Percentiles rank a stretch among this genome's conserved stretches.
phyloP scores from a whole-genome alignment of 345 rosid genomes.

The Psidium friedrichsthalianum region DNA sequence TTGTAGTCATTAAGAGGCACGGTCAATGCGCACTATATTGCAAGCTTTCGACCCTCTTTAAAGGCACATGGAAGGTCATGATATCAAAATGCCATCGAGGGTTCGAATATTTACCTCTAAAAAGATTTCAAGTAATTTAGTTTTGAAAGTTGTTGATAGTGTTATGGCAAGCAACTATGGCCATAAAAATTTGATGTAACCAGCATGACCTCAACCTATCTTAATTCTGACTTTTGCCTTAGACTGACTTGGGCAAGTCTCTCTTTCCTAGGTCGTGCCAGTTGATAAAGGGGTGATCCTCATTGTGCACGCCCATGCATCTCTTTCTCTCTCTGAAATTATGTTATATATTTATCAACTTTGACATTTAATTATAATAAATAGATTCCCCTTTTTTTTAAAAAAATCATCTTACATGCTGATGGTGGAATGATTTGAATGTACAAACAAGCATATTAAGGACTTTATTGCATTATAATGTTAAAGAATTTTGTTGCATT shows the following conservation, averaged over 20 bases:
- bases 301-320: not conserved
- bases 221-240: not conserved
- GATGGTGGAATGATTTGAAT: not conserved
- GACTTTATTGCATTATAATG: not conserved
- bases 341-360: not conserved
- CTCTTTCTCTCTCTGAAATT: not conserved
- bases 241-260: not conserved
- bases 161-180: not conserved
- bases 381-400: not conserved
- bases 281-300: not conserved
- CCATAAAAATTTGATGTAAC: not conserved
- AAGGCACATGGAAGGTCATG: not conserved
- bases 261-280: not conserved
- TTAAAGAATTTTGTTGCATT: no score
- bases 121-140: not conserved
- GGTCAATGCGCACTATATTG: fast-evolving
- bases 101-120: not conserved
- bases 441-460: not conserved
- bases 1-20: not conserved
- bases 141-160: not conserved
- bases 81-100: not conserved
- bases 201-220: not conserved
- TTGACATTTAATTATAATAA: not conserved
- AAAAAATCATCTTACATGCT: not conserved
- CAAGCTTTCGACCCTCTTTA: not conserved